Conservation (phyloP, 345 rosid genomes). For the Acer saccharum region DNA sequence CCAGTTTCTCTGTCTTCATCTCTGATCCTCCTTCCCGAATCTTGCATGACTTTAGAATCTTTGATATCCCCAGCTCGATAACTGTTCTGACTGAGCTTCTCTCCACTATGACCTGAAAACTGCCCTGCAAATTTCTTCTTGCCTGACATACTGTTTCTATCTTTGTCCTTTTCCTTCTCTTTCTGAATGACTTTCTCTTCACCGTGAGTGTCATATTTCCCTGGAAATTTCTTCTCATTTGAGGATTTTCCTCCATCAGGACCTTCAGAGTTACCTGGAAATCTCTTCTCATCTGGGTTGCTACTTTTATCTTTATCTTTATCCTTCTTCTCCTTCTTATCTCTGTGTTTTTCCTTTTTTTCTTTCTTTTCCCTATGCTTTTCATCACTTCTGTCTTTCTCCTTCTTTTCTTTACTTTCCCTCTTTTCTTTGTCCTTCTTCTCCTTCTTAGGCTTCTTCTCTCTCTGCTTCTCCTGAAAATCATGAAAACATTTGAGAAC, state of each 20-base stretch:
- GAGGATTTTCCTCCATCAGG: constrained; percentile 37
- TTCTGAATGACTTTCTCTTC: constrained; percentile 32
- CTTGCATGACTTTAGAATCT: constrained; percentile 41
- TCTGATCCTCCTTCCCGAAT: constrained; percentile 40
- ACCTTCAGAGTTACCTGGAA: constrained; percentile 21
- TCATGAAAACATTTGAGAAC: constrained; percentile 3
- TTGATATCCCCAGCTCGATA: constrained; percentile 21
- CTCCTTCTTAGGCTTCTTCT: constrained; percentile 56
- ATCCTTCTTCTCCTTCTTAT: constrained; percentile 42
- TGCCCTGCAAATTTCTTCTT: constrained; percentile 33
- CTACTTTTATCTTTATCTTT: constrained; percentile 43
- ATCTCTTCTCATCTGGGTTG: constrained; percentile 35
- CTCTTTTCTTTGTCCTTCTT: constrained; percentile 51
- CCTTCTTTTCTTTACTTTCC: constrained; percentile 47
- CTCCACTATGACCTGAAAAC: constrained; percentile 33
- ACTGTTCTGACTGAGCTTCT: constrained; percentile 31
- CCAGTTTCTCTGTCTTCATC: constrained; percentile 36
- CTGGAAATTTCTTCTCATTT: constrained; percentile 34
- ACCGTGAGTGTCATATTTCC: constrained; percentile 27
- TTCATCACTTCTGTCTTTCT: constrained; percentile 48
- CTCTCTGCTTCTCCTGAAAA: constrained; percentile 54
- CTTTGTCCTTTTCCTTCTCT: constrained; percentile 34
- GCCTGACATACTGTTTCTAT: constrained; percentile 29
- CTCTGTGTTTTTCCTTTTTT: constrained; percentile 43
- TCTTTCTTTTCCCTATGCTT: constrained; percentile 52